A percentile compares a stretch with the other conserved stretches of the same genome.
These are phyloP conservation scores for Auricularia heimuer DNA, from an alignment of 768 basidiomycete species.

Conservation along the genomic window DNA sequence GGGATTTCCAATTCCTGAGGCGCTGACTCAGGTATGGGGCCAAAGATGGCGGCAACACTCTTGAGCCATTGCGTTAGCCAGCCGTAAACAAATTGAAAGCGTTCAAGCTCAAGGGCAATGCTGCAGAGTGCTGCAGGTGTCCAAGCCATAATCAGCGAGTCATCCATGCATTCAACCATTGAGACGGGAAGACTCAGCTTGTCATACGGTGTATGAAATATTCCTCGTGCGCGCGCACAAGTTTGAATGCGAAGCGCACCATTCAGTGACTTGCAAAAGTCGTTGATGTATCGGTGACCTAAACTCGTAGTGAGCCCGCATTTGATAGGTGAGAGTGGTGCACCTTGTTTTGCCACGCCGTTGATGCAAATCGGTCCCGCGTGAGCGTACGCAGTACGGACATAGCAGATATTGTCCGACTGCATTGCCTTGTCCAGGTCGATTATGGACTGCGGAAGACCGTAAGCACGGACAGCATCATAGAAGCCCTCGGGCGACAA, in stretches of 20 bases:
- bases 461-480: not conserved
- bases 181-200: not conserved
- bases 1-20: not conserved
- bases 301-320: conserved; percentile 20
- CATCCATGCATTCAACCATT: not conserved
- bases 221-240: not conserved
- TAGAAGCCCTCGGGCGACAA: not conserved
- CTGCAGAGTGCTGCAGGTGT: not conserved
- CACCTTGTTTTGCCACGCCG: conserved; percentile 23
- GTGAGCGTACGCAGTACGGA: conserved; percentile 18
- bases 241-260: too few species aligned
- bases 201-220: not conserved
- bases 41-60: not conserved
- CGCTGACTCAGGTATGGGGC: not conserved
- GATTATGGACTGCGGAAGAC: not conserved
- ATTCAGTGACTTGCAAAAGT: not conserved
- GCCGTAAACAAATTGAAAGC: not conserved
- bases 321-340: conserved; percentile 20
- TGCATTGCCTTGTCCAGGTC: not conserved
- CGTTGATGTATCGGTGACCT: conserved; percentile 14
- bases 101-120: not conserved
- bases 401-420: not conserved
- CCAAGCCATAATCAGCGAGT: not conserved
- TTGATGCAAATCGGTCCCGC: conserved; percentile 15
- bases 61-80: not conserved